Evolutionary conservation across 2,329 filamentous ascomycete genomes (phyloP).

Genomic region (Phyllosticta citriasiana): DNA sequence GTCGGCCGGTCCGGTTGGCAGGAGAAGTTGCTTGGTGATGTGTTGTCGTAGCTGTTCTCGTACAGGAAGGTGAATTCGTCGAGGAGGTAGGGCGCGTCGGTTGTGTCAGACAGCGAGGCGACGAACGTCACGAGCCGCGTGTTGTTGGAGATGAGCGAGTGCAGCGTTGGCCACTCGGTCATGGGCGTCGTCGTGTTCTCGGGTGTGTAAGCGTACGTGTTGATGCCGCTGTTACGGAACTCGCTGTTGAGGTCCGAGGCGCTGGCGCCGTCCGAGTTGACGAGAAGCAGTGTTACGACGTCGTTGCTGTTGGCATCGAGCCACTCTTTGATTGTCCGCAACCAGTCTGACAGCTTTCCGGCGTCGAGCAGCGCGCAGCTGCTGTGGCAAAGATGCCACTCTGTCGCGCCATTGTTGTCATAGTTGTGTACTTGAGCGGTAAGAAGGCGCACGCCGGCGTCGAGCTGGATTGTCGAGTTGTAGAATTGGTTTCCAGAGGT

Average conservation of each 20-base stretch:
- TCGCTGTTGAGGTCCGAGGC: slow-evolving; percentile 42
- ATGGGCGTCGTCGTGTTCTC: slow-evolving; percentile 31
- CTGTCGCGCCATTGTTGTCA: slow-evolving; percentile 20
- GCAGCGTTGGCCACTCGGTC: slow-evolving; percentile 55
- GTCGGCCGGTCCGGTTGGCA: slow-evolving; percentile 57
- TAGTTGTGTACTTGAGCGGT: slow-evolving; percentile 57
- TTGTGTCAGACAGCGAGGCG: slow-evolving; percentile 32
- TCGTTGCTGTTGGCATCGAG: slow-evolving; percentile 56
- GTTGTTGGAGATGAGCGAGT: slow-evolving; percentile 50
- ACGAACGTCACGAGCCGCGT: slow-evolving; percentile 57
- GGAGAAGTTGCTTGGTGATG: slow-evolving; percentile 51
- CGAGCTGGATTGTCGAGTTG: slow-evolving; percentile 57
- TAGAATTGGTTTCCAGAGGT: slow-evolving; percentile 58
- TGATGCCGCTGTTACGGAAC: slow-evolving; percentile 40
- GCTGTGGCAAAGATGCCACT: slow-evolving; percentile 57
- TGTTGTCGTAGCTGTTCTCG: slow-evolving; percentile 58
- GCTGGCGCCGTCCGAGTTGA: slow-evolving; percentile 52
- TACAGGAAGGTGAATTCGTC: slow-evolving; percentile 54
- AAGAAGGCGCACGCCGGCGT: slow-evolving; percentile 57
- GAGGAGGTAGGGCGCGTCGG: slow-evolving; percentile 43
- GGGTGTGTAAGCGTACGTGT: slow-evolving; percentile 41
- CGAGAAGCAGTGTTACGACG: slow-evolving; percentile 61
- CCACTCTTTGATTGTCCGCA: slow-evolving; percentile 52
- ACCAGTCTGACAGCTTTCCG: slow-evolving; percentile 52
- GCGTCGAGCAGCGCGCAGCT: slow-evolving; percentile 55